Evolutionary conservation across 305 asterid genomes (phyloP).

Genomic region (Stenogyne calaminthoides): DNA sequence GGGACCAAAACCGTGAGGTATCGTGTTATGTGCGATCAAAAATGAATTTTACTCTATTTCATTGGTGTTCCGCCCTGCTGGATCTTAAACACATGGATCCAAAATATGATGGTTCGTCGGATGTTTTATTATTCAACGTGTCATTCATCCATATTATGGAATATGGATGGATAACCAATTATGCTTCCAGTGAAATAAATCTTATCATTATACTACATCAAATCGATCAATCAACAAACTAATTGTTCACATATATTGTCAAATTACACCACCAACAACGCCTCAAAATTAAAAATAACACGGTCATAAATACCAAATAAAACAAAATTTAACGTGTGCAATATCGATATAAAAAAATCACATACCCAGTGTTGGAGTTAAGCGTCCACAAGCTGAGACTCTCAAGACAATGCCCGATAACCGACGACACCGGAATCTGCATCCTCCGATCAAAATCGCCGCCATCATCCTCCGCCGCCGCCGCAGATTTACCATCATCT

Average conservation of each 20-base stretch:
- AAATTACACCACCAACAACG: not conserved
- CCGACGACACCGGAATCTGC: constrained; percentile 80
- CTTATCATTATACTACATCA: not conserved
- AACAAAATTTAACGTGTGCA: too few species aligned
- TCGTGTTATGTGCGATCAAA: too few species aligned
- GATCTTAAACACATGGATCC: too few species aligned
- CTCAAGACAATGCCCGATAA: constrained; percentile 89
- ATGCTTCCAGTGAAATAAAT: not conserved
- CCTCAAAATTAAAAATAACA: too few species aligned
- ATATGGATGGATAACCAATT: too few species aligned
- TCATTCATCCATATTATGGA: too few species aligned
- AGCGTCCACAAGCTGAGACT: constrained; percentile 95
- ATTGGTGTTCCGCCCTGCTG: too few species aligned
- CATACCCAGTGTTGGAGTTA: constrained; percentile 62
- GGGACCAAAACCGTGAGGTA: too few species aligned
- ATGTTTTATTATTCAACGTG: too few species aligned
- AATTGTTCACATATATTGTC: not conserved
- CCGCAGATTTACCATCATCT: constrained; percentile 20
- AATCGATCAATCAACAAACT: not conserved
- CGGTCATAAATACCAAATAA: not conserved
- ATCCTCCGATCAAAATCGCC: constrained; percentile 54
- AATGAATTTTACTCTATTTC: too few species aligned
- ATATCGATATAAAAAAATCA: not conserved
- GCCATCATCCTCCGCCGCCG: constrained; percentile 25
- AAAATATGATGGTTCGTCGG: too few species aligned